Evolutionary conservation across 331 rosid species (phyloP).

Genomic region (Pyracantha coccinea): DNA sequence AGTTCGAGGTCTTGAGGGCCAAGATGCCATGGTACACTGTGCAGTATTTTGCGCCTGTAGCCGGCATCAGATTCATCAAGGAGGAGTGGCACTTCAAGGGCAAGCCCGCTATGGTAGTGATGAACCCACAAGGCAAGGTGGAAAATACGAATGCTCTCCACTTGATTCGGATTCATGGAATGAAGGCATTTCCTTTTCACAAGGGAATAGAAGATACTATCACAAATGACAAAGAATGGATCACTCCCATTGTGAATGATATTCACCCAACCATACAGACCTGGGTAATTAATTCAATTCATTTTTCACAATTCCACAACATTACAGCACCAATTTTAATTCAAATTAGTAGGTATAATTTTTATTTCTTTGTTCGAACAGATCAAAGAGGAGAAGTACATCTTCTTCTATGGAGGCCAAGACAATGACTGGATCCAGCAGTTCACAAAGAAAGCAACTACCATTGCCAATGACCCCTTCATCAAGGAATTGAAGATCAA

Average conservation of each 20-base stretch:
- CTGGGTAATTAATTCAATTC: constrained; percentile 6
- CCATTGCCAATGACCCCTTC: constrained; percentile 19
- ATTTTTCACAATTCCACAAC: background rate
- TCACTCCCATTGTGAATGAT: constrained; percentile 20
- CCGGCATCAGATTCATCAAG: constrained; percentile 11
- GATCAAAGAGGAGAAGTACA: constrained; percentile 32
- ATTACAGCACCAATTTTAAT: too few species aligned
- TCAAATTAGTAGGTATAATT: background rate
- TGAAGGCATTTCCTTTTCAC: constrained; percentile 30
- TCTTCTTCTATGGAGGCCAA: constrained; percentile 40
- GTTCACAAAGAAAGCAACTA: constrained; percentile 16
- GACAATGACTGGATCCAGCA: constrained; percentile 40
- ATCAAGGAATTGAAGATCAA: constrained; percentile 11
- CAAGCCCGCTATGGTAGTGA: background rate
- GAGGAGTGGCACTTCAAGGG: constrained; percentile 11
- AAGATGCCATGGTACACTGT: constrained; percentile 18
- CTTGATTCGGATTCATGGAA: constrained; percentile 36
- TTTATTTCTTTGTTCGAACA: constrained; percentile 1
- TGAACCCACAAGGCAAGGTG: constrained; percentile 9
- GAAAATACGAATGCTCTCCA: constrained; percentile 13
- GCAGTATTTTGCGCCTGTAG: background rate
- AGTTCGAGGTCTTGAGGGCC: background rate
- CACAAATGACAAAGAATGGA: constrained; percentile 24
- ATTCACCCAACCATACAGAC: constrained; percentile 25
- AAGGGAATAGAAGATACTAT: background rate